Conservation (phyloP, 2,329 filamentous ascomycete genomes). For the Curvularia sp. region DNA sequence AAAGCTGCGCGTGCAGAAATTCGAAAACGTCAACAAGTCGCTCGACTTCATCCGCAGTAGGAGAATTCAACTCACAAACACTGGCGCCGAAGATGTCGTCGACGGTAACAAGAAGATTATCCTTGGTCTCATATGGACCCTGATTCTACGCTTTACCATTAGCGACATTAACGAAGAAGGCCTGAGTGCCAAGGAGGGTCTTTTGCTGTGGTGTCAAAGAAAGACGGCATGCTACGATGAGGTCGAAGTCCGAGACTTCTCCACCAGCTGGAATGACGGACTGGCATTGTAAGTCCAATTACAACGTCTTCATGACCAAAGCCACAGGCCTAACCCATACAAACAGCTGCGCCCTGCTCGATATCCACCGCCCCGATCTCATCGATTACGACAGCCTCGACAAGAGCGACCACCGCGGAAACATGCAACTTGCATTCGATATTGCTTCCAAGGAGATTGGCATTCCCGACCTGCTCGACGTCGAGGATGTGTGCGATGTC, state of each 20-base stretch:
- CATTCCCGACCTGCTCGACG: slow-evolving; percentile 92
- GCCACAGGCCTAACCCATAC: background rate
- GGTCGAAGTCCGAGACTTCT: slow-evolving; percentile 95
- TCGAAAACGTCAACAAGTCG: slow-evolving; percentile 97
- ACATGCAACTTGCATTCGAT: slow-evolving; percentile 98
- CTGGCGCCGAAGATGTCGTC: slow-evolving; percentile 96
- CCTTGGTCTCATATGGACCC: slow-evolving; percentile 94
- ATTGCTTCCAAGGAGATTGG: slow-evolving; percentile 96
- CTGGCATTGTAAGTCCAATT: slow-evolving; percentile 72
- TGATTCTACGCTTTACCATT: slow-evolving; percentile 97
- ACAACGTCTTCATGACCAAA: slow-evolving; percentile 10
- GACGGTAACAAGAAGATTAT: slow-evolving; percentile 98
- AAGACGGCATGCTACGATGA: slow-evolving; percentile 99
- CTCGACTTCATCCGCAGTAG: slow-evolving; percentile 91
- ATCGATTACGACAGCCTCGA: slow-evolving; percentile 97
- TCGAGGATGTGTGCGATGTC: slow-evolving; percentile 97
- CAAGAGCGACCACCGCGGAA: slow-evolving; percentile 91
- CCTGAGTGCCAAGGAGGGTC: slow-evolving; percentile 94
- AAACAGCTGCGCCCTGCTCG: slow-evolving; percentile 79
- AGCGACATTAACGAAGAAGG: slow-evolving; percentile 98
- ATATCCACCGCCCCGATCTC: slow-evolving; percentile 95
- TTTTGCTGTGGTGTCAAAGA: slow-evolving; percentile 95
- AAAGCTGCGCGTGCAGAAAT: slow-evolving; percentile 93
- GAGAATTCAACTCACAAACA: slow-evolving; percentile 97
- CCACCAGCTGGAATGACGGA: slow-evolving; percentile 94